Evolutionary conservation across 2,329 filamentous ascomycete genomes (phyloP).

Genomic region (Ciborinia camelliae): DNA sequence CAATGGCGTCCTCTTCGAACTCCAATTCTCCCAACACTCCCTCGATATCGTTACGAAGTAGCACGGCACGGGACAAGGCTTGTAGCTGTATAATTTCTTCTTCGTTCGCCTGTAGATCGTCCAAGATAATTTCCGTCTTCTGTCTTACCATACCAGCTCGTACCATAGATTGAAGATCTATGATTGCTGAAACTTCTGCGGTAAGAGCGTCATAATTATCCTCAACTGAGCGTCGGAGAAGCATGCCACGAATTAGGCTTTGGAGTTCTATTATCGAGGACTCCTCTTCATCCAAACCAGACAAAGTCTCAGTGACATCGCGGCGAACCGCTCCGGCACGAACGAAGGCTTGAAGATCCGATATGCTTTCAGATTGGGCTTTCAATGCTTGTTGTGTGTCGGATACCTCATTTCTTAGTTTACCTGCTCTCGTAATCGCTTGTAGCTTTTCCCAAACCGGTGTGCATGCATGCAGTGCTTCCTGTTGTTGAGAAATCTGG

Average conservation of each 20-base stretch:
- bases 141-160: constrained; percentile 65
- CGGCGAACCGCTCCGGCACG: constrained; percentile 55
- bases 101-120: constrained; percentile 66
- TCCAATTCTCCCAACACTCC: constrained; percentile 73
- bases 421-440: constrained; percentile 43
- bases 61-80: constrained; percentile 71
- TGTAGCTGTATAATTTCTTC: constrained; percentile 69
- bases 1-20: constrained; percentile 73
- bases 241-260: constrained; percentile 58
- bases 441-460: constrained; percentile 51
- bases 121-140: constrained; percentile 59
- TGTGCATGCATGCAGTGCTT: constrained; percentile 49
- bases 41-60: constrained; percentile 71
- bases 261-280: constrained; percentile 52
- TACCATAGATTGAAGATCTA: constrained; percentile 61
- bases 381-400: constrained; percentile 53
- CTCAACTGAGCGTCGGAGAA: constrained; percentile 51
- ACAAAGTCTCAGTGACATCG: constrained; percentile 48
- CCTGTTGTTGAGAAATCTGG: constrained; percentile 49
- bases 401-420: constrained; percentile 46
- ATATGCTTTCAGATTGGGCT: constrained; percentile 41
- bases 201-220: constrained; percentile 54
- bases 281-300: constrained; percentile 47
- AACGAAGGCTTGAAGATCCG: constrained; percentile 37
- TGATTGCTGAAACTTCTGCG: constrained; percentile 54